Percentiles rank a stretch among this genome's conserved stretches.
phyloP scores from a whole-genome alignment of 2,329 filamentous ascomycete genomes.

The Aspergillaceae sp. region DNA sequence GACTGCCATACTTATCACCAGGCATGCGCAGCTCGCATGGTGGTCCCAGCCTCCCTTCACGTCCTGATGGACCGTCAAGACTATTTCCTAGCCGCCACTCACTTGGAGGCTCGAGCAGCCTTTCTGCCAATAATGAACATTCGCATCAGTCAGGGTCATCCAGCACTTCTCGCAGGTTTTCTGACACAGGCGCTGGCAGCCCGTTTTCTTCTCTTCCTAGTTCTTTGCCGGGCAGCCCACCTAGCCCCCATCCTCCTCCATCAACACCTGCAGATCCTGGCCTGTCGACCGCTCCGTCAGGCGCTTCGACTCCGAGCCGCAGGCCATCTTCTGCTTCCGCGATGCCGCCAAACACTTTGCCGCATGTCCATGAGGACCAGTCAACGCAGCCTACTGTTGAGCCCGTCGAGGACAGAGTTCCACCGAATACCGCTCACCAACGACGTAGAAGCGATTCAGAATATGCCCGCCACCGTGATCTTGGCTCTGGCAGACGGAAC shows the following conservation, averaged over 20 bases:
- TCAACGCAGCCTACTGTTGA: conserved; percentile 28
- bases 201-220: conserved; percentile 32
- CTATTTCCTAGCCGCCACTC: conserved; percentile 47
- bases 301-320: conserved; percentile 42
- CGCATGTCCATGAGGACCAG: conserved; percentile 32
- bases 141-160: conserved; percentile 44
- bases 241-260: conserved; percentile 53
- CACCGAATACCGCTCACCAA: conserved; percentile 39
- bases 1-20: conserved; percentile 36
- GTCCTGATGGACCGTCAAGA: conserved; percentile 47
- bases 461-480: conserved; percentile 46
- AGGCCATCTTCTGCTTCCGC: conserved; percentile 42
- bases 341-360: conserved; percentile 28
- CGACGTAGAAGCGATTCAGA: conserved; percentile 53
- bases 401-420: conserved; percentile 35
- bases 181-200: conserved; percentile 22
- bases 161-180: conserved; percentile 22
- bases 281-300: conserved; percentile 47
- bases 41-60: conserved; percentile 44
- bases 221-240: conserved; percentile 46
- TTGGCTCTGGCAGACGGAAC: conserved; percentile 55
- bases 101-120: conserved; percentile 44
- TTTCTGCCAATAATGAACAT: conserved; percentile 44
- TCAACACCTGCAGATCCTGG: conserved; percentile 55
- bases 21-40: conserved; percentile 36